Evolutionary conservation across 2,329 filamentous ascomycete species (phyloP).

Genomic region (Purpureocillium lavendulum): DNA sequence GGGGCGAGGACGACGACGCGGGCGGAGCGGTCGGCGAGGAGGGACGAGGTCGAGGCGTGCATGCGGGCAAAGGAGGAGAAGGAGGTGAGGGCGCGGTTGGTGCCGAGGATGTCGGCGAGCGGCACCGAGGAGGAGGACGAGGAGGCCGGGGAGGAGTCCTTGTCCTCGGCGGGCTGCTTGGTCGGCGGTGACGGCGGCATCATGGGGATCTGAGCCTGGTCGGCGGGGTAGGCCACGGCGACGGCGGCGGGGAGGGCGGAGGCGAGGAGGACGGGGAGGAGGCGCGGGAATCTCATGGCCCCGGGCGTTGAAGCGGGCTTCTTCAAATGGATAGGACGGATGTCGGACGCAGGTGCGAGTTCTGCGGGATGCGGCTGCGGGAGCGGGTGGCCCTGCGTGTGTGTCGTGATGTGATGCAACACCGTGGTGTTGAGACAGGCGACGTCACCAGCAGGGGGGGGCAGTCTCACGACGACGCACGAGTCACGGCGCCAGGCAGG

Average conservation of each 20-base stretch:
- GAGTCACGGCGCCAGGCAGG: no score
- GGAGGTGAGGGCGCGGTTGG: conserved; percentile 69
- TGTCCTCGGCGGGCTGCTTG: conserved; percentile 6
- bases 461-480: no score
- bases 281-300: conserved; percentile 5
- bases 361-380: no score
- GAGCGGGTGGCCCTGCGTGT: no score
- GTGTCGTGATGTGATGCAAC: not conserved
- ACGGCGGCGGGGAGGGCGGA: not conserved
- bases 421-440: not conserved
- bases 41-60: conserved; percentile 57
- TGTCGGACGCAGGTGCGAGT: no score
- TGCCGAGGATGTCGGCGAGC: conserved; percentile 77
- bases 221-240: conserved; percentile 2
- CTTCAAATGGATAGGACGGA: no score
- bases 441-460: not conserved
- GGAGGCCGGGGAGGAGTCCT: no score
- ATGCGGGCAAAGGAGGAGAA: conserved; percentile 78
- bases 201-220: conserved; percentile 9
- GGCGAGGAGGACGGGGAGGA: conserved; percentile 3
- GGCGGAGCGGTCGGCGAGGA: conserved; percentile 55
- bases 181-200: conserved; percentile 12
- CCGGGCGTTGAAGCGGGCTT: not conserved
- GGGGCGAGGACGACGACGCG: conserved; percentile 87
- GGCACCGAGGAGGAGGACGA: conserved; percentile 41